A percentile compares a stretch with the other conserved stretches of the same genome.
phyloP scores from a whole-genome alignment of 257 asterid genomes.

The Nicotiana attenuata region DNA sequence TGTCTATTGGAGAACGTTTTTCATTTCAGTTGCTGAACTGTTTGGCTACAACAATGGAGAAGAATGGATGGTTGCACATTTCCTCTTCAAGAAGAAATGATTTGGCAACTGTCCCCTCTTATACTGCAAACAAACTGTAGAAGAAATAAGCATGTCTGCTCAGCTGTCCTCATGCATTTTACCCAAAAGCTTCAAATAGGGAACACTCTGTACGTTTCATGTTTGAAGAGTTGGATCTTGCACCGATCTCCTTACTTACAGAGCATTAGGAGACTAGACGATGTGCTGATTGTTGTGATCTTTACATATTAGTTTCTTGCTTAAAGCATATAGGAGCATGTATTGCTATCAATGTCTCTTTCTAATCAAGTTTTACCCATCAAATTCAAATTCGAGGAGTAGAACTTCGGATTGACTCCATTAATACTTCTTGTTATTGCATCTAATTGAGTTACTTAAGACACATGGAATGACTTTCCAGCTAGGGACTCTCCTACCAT shows the following conservation, averaged over 20 bases:
- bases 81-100: constrained; percentile 70
- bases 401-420: background rate
- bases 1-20: constrained; percentile 88
- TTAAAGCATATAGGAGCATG: no score
- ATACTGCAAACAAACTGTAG: background rate
- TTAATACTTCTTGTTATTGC: background rate
- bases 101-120: background rate
- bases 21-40: constrained; percentile 79
- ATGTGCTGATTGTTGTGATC: background rate
- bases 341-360: no score
- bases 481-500: no score
- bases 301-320: background rate
- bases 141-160: background rate
- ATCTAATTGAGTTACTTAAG: background rate
- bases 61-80: constrained; percentile 89
- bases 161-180: background rate
- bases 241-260: background rate
- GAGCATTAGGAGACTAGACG: background rate
- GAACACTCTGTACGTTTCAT: background rate
- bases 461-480: background rate
- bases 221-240: background rate
- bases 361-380: background rate
- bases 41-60: constrained; percentile 77
- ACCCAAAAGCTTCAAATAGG: background rate
- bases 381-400: background rate